phyloP scores from a whole-genome alignment of 2,329 filamentous ascomycete genomes.

The Dendryphion nanum region DNA sequence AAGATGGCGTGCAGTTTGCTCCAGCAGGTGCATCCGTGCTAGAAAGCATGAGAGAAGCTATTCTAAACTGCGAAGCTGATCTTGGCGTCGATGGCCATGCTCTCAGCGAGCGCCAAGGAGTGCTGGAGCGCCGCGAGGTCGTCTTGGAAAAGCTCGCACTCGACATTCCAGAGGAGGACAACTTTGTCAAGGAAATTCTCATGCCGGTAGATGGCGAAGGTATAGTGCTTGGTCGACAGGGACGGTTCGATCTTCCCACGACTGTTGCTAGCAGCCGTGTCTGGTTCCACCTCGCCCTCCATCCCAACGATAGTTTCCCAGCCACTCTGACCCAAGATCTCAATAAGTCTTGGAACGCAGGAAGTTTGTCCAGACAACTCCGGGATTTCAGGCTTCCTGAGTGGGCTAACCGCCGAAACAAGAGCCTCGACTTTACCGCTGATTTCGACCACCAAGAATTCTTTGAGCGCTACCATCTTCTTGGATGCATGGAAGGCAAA shows the following conservation, averaged over 20 bases:
- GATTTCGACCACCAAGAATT: conserved; percentile 97
- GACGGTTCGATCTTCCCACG: conserved; percentile 73
- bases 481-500: conserved; percentile 85
- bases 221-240: conserved; percentile 74
- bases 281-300: conserved; percentile 91
- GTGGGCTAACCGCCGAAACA: conserved; percentile 92
- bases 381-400: conserved; percentile 91
- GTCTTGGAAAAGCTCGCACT: conserved; percentile 82
- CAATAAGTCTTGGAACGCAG: conserved; percentile 88
- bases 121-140: conserved; percentile 77
- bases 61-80: conserved; percentile 74
- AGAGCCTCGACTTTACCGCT: conserved; percentile 89
- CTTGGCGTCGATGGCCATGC: conserved; percentile 70
- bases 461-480: conserved; percentile 71
- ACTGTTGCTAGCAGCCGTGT: conserved; percentile 80
- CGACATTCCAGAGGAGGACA: conserved; percentile 78
- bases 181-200: conserved; percentile 77
- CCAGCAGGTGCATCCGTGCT: conserved; percentile 76
- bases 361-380: conserved; percentile 86
- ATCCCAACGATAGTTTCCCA: conserved; percentile 85
- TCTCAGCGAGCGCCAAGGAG: conserved; percentile 71
- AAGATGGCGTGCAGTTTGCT: conserved; percentile 80
- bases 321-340: conserved; percentile 70
- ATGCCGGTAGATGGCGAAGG: conserved; percentile 76
- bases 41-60: conserved; percentile 81